Conservation (phyloP, 1,284 basidiomycete species). For the Veloboletus limbatus region DNA sequence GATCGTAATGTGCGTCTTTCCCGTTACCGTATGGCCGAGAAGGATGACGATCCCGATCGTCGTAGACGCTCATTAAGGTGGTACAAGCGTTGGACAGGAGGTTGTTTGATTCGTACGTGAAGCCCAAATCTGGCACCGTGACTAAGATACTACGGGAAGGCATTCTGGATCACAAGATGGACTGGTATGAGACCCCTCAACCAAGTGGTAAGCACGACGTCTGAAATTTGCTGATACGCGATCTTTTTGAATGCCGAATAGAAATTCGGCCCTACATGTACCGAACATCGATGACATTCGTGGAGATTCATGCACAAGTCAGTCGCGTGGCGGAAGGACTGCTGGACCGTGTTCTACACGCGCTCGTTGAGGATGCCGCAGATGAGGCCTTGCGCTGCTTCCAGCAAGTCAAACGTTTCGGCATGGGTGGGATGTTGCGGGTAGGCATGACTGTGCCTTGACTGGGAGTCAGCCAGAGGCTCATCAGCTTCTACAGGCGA, state of each 20-base stretch:
- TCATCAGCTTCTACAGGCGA: constrained; percentile 60
- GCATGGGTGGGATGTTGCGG: constrained; percentile 97
- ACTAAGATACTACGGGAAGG: constrained; percentile 73
- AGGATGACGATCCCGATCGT: constrained; percentile 4
- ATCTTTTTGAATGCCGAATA: constrained; percentile 31
- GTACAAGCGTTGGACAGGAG: constrained; percentile 83
- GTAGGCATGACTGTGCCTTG: constrained; percentile 45
- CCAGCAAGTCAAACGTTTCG: constrained; percentile 83
- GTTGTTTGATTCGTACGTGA: constrained; percentile 85
- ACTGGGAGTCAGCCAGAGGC: not conserved
- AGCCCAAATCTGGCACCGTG: constrained; percentile 71
- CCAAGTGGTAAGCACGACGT: constrained; percentile 65
- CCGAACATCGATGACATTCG: constrained; percentile 83
- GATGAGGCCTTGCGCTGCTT: constrained; percentile 82
- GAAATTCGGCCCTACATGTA: constrained; percentile 96
- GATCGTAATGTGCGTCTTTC: constrained; percentile 59
- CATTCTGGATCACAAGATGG: constrained; percentile 76
- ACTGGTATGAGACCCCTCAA: constrained; percentile 90
- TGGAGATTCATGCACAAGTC: constrained; percentile 91
- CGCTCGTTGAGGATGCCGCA: constrained; percentile 82
- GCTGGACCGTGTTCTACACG: constrained; percentile 78
- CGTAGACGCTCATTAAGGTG: constrained; percentile 72
- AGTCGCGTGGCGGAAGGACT: constrained; percentile 76
- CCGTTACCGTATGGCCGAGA: not conserved
- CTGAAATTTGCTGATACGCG: not conserved